phyloP scores from a whole-genome alignment of 495 filamentous ascomycete genomes.

The Talaromyces stipitatus region DNA sequence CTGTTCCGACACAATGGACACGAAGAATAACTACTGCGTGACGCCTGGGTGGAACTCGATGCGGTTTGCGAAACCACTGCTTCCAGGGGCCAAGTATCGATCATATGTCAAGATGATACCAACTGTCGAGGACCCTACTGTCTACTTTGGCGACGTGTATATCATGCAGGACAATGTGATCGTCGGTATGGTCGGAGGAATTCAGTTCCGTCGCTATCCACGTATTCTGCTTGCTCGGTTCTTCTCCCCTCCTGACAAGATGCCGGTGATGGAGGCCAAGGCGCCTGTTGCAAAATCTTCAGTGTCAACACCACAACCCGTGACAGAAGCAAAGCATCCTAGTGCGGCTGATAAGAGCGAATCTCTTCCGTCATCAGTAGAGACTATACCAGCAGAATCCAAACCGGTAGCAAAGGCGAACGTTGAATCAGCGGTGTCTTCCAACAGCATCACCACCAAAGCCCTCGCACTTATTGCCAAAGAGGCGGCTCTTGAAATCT shows the following conservation, averaged over 20 bases:
- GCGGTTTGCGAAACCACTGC: constrained; percentile 13
- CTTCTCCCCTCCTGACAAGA: constrained; percentile 21
- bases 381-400: not conserved
- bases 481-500: constrained; percentile 25
- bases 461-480: constrained; percentile 26
- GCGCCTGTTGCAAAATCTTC: no score
- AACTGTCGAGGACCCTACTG: constrained; percentile 12
- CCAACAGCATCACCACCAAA: constrained; percentile 3
- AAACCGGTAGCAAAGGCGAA: no score
- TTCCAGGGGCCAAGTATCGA: constrained; percentile 22
- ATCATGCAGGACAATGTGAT: constrained; percentile 25
- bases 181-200: constrained; percentile 22
- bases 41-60: constrained; percentile 27
- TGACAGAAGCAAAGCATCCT: no score
- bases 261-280: no score
- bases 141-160: constrained; percentile 34
- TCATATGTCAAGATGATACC: constrained; percentile 36
- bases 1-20: constrained; percentile 15
- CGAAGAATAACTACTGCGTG: constrained; percentile 23
- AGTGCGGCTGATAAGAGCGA: no score
- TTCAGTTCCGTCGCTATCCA: constrained; percentile 26
- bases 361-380: no score
- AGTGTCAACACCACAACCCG: no score
- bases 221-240: constrained; percentile 24
- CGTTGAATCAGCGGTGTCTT: not conserved